phyloP scores from a whole-genome alignment of 768 basidiomycete genomes.

The Tulasnella sp. region DNA sequence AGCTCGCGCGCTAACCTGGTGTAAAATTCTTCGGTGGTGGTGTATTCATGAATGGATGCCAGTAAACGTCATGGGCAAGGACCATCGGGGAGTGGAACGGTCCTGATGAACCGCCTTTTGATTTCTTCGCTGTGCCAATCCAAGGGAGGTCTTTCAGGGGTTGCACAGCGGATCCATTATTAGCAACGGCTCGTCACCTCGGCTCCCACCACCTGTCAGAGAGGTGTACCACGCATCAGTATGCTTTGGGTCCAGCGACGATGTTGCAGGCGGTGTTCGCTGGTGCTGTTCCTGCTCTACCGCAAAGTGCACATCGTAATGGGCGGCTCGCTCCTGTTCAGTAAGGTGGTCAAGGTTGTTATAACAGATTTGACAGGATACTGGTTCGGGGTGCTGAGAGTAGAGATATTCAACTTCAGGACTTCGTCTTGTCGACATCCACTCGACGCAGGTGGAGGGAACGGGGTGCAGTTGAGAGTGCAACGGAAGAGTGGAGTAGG shows the following conservation, averaged over 20 bases:
- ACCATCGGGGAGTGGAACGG: not conserved
- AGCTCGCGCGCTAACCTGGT: constrained; percentile 48
- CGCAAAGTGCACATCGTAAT: constrained; percentile 54
- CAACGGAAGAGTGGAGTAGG: constrained; percentile 5
- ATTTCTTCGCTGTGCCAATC: not conserved
- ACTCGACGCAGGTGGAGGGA: not conserved
- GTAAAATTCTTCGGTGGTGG: constrained; percentile 56
- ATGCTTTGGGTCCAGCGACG: not conserved
- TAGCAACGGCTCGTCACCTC: constrained; percentile 9
- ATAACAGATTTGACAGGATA: constrained; percentile 54
- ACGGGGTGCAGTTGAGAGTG: not conserved
- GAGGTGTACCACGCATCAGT: constrained; percentile 12
- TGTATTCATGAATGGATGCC: constrained; percentile 50
- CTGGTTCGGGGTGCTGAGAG: constrained; percentile 11
- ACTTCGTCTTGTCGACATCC: not conserved
- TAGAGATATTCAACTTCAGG: constrained; percentile 23
- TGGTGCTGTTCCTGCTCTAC: constrained; percentile 31
- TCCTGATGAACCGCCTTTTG: not conserved
- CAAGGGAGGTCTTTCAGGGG: not conserved
- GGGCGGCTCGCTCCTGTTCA: constrained; percentile 45
- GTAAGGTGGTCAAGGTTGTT: constrained; percentile 44
- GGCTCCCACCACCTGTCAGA: not conserved
- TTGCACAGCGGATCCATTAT: not conserved
- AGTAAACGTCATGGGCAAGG: constrained; percentile 51
- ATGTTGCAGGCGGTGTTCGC: constrained; percentile 26